phyloP scores from a whole-genome alignment of 2,329 filamentous ascomycete species.

The Stachybotrys chartarum region DNA sequence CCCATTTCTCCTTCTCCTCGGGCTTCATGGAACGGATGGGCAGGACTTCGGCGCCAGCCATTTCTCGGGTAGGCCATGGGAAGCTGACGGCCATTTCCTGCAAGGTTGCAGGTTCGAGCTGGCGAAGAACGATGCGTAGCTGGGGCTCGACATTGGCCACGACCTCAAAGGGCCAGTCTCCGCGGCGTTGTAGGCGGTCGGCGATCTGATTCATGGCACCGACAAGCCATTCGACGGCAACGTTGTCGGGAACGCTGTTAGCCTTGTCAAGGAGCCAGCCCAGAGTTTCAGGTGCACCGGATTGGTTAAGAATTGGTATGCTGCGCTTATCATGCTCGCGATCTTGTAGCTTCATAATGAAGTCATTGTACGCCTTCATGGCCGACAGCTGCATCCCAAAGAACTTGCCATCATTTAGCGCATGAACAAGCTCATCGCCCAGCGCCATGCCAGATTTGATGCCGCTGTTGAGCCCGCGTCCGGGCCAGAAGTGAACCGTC shows the following conservation, averaged over 20 bases:
- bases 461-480: conserved; percentile 26
- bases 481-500: conserved; percentile 30
- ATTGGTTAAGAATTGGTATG: conserved; percentile 26
- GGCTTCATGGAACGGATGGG: conserved; percentile 26
- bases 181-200: conserved; percentile 19
- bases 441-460: conserved; percentile 27
- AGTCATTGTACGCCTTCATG: conserved; percentile 25
- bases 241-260: conserved; percentile 19
- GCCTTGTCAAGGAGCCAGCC: conserved; percentile 26
- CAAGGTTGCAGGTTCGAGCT: conserved; percentile 20
- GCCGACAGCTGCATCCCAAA: conserved; percentile 20
- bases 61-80: conserved; percentile 27
- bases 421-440: conserved; percentile 26
- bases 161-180: conserved; percentile 20
- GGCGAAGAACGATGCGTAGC: conserved; percentile 23
- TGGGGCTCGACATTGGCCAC: conserved; percentile 22
- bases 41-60: conserved; percentile 25
- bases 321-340: conserved; percentile 28
- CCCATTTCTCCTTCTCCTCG: conserved; percentile 26
- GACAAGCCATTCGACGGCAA: conserved; percentile 25
- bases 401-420: conserved; percentile 19
- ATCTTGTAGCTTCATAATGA: conserved; percentile 25
- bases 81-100: conserved; percentile 28
- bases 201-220: conserved; percentile 24
- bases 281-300: conserved; percentile 23